A percentile compares a stretch with the other conserved stretches of the same genome.
These are phyloP conservation scores for Geotrichum europaeum DNA, from an alignment of 1,139 yeast genomes.

Conservation along the genomic window DNA sequence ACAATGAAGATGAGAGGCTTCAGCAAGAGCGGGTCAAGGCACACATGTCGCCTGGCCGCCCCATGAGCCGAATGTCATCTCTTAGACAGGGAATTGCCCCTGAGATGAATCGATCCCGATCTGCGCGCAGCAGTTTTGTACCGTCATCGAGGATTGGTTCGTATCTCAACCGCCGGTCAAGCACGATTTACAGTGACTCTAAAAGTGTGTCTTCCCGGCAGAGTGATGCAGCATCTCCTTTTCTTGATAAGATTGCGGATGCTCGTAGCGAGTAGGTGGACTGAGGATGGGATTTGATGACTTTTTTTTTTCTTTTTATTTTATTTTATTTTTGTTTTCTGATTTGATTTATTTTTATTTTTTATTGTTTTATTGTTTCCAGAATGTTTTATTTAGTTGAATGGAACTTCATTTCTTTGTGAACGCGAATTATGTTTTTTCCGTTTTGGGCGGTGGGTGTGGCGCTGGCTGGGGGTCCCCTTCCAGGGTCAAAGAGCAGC, in stretches of 20 bases:
- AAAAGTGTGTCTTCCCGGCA: conserved; percentile 6
- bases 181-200: conserved; percentile 2
- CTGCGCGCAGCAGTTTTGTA: conserved; percentile 8
- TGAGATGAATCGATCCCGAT: conserved; percentile 25
- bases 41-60: conserved; percentile 17
- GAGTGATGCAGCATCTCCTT: conserved; percentile 8
- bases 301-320: neutral
- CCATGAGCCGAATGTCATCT: conserved; percentile 23
- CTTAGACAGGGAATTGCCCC: conserved; percentile 30
- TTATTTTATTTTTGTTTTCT: neutral
- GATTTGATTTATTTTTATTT: neutral
- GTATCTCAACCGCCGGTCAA: neutral
- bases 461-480: neutral
- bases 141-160: conserved; percentile 1
- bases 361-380: neutral
- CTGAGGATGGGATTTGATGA: neutral
- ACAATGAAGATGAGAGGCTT: conserved; percentile 22
- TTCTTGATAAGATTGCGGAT: neutral
- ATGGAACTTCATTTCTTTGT: neutral
- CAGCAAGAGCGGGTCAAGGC: conserved; percentile 24
- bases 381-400: neutral
- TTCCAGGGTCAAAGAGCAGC: neutral
- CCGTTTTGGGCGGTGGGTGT: neutral
- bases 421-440: neutral
- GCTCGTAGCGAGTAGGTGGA: neutral